Evolutionary conservation across 2,329 filamentous ascomycete species (phyloP).

Genomic region (Spiromastix sp.): DNA sequence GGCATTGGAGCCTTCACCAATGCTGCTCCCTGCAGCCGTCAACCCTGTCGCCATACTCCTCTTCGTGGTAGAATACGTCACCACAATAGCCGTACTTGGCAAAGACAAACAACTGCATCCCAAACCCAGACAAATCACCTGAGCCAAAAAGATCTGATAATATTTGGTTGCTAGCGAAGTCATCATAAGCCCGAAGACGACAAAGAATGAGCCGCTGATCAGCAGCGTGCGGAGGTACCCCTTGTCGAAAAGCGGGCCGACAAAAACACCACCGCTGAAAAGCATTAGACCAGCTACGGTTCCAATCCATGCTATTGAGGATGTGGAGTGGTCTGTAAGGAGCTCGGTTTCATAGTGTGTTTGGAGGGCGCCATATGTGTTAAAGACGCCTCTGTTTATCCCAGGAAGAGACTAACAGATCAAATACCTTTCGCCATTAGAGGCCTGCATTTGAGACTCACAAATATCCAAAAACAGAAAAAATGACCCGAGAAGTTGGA

Average conservation of each 20-base stretch:
- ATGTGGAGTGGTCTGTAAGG: constrained; percentile 30
- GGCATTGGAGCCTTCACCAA: constrained; percentile 44
- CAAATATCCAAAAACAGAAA: too few relatives aligned
- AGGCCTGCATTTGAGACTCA: too few relatives aligned
- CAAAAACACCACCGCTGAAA: constrained; percentile 40
- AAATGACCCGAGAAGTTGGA: too few relatives aligned
- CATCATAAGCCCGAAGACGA: constrained; percentile 44
- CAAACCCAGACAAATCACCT: constrained; percentile 41
- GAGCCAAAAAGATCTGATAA: constrained; percentile 43
- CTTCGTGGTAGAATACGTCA: constrained; percentile 49
- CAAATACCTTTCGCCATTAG: too few relatives aligned
- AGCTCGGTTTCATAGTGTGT: constrained; percentile 39
- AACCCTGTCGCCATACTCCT: constrained; percentile 36
- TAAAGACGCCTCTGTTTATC: constrained; percentile 42
- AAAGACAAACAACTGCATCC: constrained; percentile 55
- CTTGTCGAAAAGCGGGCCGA: constrained; percentile 43
- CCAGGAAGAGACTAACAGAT: too few relatives aligned
- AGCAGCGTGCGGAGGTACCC: constrained; percentile 38
- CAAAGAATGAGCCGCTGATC: constrained; percentile 32
- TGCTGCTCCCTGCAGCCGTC: constrained; percentile 47
- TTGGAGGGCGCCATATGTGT: constrained; percentile 43
- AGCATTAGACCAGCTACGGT: constrained; percentile 42
- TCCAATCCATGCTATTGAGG: constrained; percentile 42
- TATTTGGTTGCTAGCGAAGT: constrained; percentile 38
- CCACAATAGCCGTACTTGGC: constrained; percentile 51